Base-by-base conservation (phyloP, 129 eudicot species). In the Tanacetum coccineum region DNA sequence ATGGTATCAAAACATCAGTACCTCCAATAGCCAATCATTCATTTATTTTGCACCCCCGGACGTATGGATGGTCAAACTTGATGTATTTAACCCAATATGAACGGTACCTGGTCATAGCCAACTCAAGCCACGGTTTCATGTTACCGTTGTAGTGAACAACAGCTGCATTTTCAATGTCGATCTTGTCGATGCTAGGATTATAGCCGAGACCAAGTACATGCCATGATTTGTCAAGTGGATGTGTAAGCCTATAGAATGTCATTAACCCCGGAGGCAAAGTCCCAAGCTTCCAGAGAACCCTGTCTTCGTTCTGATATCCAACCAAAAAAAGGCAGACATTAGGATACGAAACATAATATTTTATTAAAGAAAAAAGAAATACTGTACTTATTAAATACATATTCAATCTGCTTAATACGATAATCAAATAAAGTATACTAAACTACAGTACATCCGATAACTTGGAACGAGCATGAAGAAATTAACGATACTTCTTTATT, bases 171-270 rank as follows among this genome's bases (percentile, higher is more conserved):
- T 88, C 95, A 2, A 93, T 93, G 14, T 86, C 98, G 53, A 80
- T 65, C 60, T 75, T 76, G 68, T 88, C 92, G 11, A 88, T 56
- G 50, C 87, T 86, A 7, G 98, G 96, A 73, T 79, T 88, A 80
- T 93, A 93, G 39, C 98, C 98, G 64, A 93, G 73, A 66, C 98
- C 98, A 21, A 93, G 96, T 65, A 93, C 96, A 68, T 93, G 98
- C 98, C 98, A 93, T 13, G 92, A 86, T 81, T 88, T 88, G 8
- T 88, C 86, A 12, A 93, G 91, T 44, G 98, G 96, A 70, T 93
- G 87, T 8, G 95, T 93, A 40, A 88, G 84, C 77, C 91, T 79
- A 28, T 93, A 93, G 66, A 93, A 93, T n/a, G 98, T 93, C 70
- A 93, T 88, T 40, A 93, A 71, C 13, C 98, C 98, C 9, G 98